Evolutionary conservation across 1,284 basidiomycete species (phyloP).

Genomic region (Thelephora terrestris): DNA sequence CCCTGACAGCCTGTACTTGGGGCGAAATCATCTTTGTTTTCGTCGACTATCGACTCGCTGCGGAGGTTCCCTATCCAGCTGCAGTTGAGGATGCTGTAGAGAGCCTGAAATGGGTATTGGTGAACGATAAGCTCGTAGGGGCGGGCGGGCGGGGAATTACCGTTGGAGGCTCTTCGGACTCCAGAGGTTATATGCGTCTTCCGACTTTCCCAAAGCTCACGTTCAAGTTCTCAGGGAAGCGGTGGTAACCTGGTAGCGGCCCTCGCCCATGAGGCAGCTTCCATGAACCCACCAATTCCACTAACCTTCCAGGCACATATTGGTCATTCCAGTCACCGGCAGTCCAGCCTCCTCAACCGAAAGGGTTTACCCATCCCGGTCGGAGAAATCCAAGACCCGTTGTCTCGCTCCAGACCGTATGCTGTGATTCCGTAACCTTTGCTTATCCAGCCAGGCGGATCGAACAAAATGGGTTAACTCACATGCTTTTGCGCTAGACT

Average conservation of each 20-base stretch:
- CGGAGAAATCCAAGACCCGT: conserved; percentile 45
- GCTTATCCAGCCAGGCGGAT: conserved; percentile 52
- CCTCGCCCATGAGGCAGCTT: conserved; percentile 50
- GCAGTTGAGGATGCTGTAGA: conserved; percentile 67
- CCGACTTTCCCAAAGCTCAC: background rate
- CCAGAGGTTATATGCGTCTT: conserved; percentile 33
- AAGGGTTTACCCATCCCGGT: conserved; percentile 40
- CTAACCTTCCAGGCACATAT: conserved; percentile 53
- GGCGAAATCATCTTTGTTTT: conserved; percentile 47
- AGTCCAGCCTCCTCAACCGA: conserved; percentile 46
- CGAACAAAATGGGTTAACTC: conserved; percentile 59
- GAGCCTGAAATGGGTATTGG: conserved; percentile 51
- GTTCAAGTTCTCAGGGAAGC: conserved; percentile 27
- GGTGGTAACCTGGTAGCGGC: conserved; percentile 67
- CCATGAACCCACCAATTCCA: conserved; percentile 39
- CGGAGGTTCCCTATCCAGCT: conserved; percentile 65
- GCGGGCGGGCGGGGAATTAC: conserved; percentile 36
- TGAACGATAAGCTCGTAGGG: conserved; percentile 30
- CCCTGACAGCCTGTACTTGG: conserved; percentile 20
- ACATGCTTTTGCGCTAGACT: conserved; percentile 54
- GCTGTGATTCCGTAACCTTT: conserved; percentile 63
- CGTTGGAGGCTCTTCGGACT: conserved; percentile 60
- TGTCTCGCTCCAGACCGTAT: conserved; percentile 55
- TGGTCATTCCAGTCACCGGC: conserved; percentile 64
- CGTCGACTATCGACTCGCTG: conserved; percentile 67